A percentile compares a stretch with the other conserved stretches of the same genome.
These are phyloP conservation scores for Hapsidospora chrysogenum DNA, from an alignment of 495 filamentous ascomycete genomes.

Conservation along the genomic window DNA sequence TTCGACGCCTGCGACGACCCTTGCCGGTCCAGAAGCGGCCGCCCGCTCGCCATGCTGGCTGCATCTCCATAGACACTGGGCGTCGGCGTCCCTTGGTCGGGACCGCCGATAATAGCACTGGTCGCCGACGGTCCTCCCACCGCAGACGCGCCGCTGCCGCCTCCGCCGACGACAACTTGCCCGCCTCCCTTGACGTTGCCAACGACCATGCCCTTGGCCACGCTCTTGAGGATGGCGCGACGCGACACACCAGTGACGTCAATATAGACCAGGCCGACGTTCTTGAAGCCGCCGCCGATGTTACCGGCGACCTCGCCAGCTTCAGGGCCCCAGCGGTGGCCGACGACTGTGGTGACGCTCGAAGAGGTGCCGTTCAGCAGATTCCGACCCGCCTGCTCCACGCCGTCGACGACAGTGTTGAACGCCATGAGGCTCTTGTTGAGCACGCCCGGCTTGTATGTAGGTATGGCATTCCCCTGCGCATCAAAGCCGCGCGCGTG, in stretches of 20 bases:
- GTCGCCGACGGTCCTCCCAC: too few relatives aligned
- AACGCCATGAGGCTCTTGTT: conserved; percentile 97
- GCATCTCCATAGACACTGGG: background rate
- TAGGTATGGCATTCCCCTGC: conserved; percentile 41
- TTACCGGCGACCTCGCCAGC: conserved; percentile 57
- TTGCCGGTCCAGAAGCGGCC: background rate
- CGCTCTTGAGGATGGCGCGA: conserved; percentile 73
- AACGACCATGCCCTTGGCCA: conserved; percentile 97
- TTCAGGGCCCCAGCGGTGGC: conserved; percentile 71
- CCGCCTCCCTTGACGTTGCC: conserved; percentile 79
- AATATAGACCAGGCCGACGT: conserved; percentile 95
- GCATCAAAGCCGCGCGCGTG: conserved; percentile 36
- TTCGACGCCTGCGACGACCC: background rate
- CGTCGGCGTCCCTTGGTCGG: conserved; percentile 1
- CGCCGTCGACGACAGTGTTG: conserved; percentile 83
- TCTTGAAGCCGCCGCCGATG: conserved; percentile 75
- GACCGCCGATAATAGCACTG: too few relatives aligned
- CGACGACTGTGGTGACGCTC: conserved; percentile 65
- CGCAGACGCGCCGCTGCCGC: conserved; percentile 34
- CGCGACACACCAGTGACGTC: conserved; percentile 85
- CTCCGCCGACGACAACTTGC: conserved; percentile 67
- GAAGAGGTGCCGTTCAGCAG: conserved; percentile 55
- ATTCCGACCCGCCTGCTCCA: conserved; percentile 66
- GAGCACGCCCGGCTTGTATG: conserved; percentile 75
- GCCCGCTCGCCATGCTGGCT: background rate